phyloP scores from a whole-genome alignment of 495 filamentous ascomycete species.

The Neurospora sp. region DNA sequence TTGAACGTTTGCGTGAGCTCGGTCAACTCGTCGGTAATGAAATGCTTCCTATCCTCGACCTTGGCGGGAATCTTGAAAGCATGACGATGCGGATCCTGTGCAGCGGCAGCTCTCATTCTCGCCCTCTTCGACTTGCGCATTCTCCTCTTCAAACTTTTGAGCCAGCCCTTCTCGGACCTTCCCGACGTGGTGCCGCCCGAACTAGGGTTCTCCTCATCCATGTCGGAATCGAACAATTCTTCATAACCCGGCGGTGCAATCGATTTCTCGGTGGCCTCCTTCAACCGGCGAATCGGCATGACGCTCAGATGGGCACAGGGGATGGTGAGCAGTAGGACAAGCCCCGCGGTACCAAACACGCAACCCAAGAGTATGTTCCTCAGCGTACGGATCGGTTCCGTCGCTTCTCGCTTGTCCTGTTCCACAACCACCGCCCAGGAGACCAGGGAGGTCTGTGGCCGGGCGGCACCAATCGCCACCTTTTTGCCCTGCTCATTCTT shows the following conservation, averaged over 20 bases:
- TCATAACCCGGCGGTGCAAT: constrained; percentile 53
- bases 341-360: constrained; percentile 71
- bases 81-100: constrained; percentile 38
- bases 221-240: constrained; percentile 30
- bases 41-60: constrained; percentile 64
- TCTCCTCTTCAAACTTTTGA: constrained; percentile 25
- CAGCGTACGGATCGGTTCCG: constrained; percentile 60
- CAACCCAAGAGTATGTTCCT: constrained; percentile 71
- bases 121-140: constrained; percentile 16
- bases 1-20: constrained; percentile 84
- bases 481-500: constrained; percentile 54
- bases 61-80: constrained; percentile 75
- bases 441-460: constrained; percentile 51
- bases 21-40: constrained; percentile 76
- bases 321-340: constrained; percentile 55
- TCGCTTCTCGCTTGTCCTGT: constrained; percentile 62
- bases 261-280: constrained; percentile 67
- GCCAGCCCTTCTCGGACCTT: constrained; percentile 28
- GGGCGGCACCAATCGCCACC: constrained; percentile 65
- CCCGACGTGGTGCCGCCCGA: constrained; percentile 26
- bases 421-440: constrained; percentile 79
- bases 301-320: constrained; percentile 74
- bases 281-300: constrained; percentile 66
- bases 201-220: constrained; percentile 35
- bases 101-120: constrained; percentile 22